Evolutionary conservation across 306 rosid genomes (phyloP), one percentile per base, ranked within the genome.

Genomic region (Oxytropis ochrocephala): DNA sequence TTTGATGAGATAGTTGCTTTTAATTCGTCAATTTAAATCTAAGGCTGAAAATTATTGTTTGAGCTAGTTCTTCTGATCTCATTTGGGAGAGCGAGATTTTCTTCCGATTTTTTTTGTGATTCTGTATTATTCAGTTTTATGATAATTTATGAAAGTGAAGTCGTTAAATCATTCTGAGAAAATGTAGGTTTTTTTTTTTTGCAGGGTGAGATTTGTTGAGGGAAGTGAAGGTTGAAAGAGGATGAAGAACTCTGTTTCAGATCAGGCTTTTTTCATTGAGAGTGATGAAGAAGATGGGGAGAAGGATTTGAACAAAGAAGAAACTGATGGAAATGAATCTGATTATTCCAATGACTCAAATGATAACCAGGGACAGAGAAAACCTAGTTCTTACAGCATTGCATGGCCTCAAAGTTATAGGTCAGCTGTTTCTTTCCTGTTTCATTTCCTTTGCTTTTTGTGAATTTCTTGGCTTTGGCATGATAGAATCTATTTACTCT

Each of bases 321-420:
- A 80, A 2, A 82, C 61, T 5, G 90, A 79, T 1, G 92, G 87
- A 47, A 85, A 86, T 29, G 84, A 79, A 6, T 90, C 97, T 0
- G 91, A 86, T 60, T 79, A 56, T 70, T 93, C 96, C 0, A 70
- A 60, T 54, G 81, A 68, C 10, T 86, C 83, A 0, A 55, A 44
- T 6, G 91, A 83, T 4, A 62, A 76, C 58, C 78, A 38, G 46
- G 67, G 64, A 12, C 82, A 75, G 68, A 79, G 67, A 49, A 85
- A 72, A 39, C 89, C 88, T 56, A 75, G 93, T 68, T 81, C 85
- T 17, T 86, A 75, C 76, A 81, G 71, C 57, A 71, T 87, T 30
- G 63, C 87, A n/a, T 93, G 98, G 98, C 98, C 98, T 70, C 96
- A 90, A 62, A 90, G 96, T 83, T 93, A 87, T 80, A 87, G 95